A percentile compares a stretch with the other conserved stretches of the same genome.
Conservation (phyloP, 1,284 basidiomycete species). For the Schizopora paradoxa region DNA sequence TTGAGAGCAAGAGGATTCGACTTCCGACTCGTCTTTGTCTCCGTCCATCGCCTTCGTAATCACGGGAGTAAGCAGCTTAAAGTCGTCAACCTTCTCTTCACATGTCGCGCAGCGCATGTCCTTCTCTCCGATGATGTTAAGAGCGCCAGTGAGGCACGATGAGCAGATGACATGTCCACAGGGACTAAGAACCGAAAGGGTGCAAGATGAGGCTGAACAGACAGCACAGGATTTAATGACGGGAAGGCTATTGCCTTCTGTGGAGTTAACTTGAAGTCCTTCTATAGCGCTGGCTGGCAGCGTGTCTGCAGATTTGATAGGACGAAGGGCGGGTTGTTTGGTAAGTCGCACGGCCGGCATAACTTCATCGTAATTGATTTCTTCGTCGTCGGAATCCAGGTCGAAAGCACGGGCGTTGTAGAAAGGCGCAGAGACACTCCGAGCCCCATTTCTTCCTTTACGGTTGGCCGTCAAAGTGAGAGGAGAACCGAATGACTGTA, state of each 20-base stretch:
- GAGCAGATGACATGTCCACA: constrained; percentile 73
- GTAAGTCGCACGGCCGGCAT: constrained; percentile 7
- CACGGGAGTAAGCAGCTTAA: constrained; percentile 39
- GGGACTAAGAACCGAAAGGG: constrained; percentile 58
- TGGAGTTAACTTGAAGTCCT: constrained; percentile 15
- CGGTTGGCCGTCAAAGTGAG: constrained; percentile 19
- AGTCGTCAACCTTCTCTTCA: constrained; percentile 59
- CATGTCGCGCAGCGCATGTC: constrained; percentile 78
- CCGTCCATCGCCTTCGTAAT: constrained; percentile 16
- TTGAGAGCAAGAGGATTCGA: not conserved
- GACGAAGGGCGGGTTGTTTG: not conserved
- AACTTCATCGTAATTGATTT: constrained; percentile 13
- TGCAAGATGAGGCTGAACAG: constrained; percentile 34
- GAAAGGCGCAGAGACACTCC: constrained; percentile 17
- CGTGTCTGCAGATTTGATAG: constrained; percentile 4
- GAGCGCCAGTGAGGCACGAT: constrained; percentile 69
- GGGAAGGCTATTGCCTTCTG: constrained; percentile 13
- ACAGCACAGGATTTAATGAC: constrained; percentile 39
- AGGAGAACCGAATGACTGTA: constrained; percentile 36
- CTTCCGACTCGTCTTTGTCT: constrained; percentile 20
- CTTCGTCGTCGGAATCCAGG: constrained; percentile 12
- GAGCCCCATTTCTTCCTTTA: too few species aligned
- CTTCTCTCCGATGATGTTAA: constrained; percentile 82
- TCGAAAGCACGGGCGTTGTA: constrained; percentile 12
- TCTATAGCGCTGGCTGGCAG: constrained; percentile 13